Base-by-base conservation (phyloP, 139 green algal genomes). In the Closterium sp. region DNA sequence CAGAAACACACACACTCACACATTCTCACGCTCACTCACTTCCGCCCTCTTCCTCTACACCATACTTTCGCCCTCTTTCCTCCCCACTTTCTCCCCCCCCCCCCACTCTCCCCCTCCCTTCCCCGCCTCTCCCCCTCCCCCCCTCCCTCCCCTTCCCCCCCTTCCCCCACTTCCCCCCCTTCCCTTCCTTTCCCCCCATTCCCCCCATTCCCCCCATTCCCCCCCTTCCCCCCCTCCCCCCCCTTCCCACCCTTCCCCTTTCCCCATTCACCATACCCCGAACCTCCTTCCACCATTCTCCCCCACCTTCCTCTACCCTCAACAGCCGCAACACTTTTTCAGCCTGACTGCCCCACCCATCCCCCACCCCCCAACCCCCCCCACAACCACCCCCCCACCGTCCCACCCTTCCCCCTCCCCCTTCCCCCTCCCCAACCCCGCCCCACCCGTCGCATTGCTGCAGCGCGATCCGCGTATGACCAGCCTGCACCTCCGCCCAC, bases 401-500 rank as follows among this genome's bases (percentile, higher is more conserved):
- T 4, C 3, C 33, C 33, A 16, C 84, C 33, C 33, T 25, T 19
- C 33, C 85, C 85, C 16, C 32, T 21, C 32, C 21, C 16, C 21
- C 85, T 21, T 38, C 85, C 88, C 86, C 35, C 88, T 33, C 88
- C 3, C 33, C 86, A 90, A 33, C 38, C 35, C 88, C 32, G 88
- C 3, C 34, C 1, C 93, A 97, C n/a, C 89, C 85, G 3, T 95
- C 19, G n/a, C 93, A 90, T 38, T 93, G 43, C 35, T 93, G 85
- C 88, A 93, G 34, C 34, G 87, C 81, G 31, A 93, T 34, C 34
- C 28, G 23, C 35, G 88, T 66, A 25, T 34, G n/a, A 23, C 91
- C 91, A 28, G 91, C 87, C 31, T 90, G 89, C 38, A 93, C 31
- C 64, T 92, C 64, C n/a, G 96, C 96, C 94, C 95, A 98, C 4